Evolutionary conservation across 129 eudicot genomes (phyloP).

Genomic region (Flaveria sonorensis): DNA sequence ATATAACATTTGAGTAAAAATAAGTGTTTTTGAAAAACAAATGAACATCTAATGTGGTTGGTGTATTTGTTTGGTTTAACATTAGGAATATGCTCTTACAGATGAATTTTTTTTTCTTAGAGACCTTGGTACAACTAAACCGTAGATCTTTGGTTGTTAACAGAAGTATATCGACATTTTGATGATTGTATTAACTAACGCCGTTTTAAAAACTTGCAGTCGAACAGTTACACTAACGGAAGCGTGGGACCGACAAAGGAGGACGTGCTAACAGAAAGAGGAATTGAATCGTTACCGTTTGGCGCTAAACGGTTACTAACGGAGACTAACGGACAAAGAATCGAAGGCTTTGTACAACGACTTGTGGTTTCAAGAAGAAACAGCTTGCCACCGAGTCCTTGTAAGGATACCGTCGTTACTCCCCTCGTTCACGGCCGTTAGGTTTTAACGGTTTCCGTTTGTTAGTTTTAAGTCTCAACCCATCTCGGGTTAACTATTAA

Average conservation of each 20-base stretch:
- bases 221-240: conserved; percentile 45
- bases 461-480: conserved; percentile 1
- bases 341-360: conserved; percentile 73
- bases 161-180: too few relatives aligned
- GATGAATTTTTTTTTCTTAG: too few relatives aligned
- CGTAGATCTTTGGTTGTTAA: too few relatives aligned
- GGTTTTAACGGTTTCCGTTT: conserved; percentile 9
- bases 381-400: conserved; percentile 96
- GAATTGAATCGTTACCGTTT: conserved; percentile 82
- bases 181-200: not conserved
- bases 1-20: too few relatives aligned
- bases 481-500: conserved; percentile 27
- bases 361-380: conserved; percentile 67
- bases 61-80: too few relatives aligned
- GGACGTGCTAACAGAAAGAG: conserved; percentile 64
- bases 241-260: conserved; percentile 38
- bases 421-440: conserved; percentile 87
- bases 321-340: conserved; percentile 87
- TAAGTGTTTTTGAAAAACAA: too few relatives aligned
- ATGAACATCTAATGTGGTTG: too few relatives aligned
- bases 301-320: conserved; percentile 83
- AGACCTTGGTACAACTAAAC: too few relatives aligned
- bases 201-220: conserved; percentile 47
- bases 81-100: too few relatives aligned
- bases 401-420: conserved; percentile 78